A percentile compares a stretch with the other conserved stretches of the same genome.
Evolutionary conservation across 1,284 basidiomycete genomes (phyloP).

Genomic region (Mycena sp.): DNA sequence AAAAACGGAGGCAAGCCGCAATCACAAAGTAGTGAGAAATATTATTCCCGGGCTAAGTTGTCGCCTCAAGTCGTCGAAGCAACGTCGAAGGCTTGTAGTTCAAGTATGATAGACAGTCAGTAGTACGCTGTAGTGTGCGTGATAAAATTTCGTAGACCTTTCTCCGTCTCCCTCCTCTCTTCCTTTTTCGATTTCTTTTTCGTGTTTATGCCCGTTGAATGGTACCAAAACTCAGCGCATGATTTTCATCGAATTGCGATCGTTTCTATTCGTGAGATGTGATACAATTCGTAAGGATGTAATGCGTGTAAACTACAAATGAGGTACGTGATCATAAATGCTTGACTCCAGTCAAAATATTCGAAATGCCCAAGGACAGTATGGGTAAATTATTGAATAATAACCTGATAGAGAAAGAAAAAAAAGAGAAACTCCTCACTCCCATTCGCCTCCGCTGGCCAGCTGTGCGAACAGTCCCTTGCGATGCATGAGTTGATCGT

Average conservation of each 20-base stretch:
- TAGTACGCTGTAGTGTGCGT: too few relatives aligned
- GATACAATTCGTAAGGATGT: slow-evolving; percentile 27
- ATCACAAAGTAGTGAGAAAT: too few relatives aligned
- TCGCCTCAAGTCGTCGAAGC: too few relatives aligned
- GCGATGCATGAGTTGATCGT: slow-evolving; percentile 71
- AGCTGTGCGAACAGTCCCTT: slow-evolving; percentile 85
- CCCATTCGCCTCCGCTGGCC: slow-evolving; percentile 89
- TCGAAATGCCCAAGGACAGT: slow-evolving; percentile 18
- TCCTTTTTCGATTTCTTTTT: too few relatives aligned
- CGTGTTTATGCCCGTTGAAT: too few relatives aligned
- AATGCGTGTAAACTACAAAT: slow-evolving; percentile 28
- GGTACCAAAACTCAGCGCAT: too few relatives aligned
- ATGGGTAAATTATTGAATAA: slow-evolving; percentile 27
- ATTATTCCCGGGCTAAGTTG: too few relatives aligned
- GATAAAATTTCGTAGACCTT: too few relatives aligned
- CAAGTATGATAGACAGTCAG: too few relatives aligned
- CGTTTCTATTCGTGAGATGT: slow-evolving; percentile 29
- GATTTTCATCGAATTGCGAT: slow-evolving; percentile 26
- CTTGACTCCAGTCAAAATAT: slow-evolving; percentile 19
- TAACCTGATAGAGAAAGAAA: slow-evolving; percentile 6
- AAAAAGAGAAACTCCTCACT: slow-evolving; percentile 8
- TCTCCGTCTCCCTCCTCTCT: too few relatives aligned
- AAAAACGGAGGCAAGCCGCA: too few relatives aligned
- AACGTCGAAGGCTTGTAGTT: too few relatives aligned
- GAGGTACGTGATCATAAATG: slow-evolving; percentile 27